Conservation (phyloP, 441 rosid species). For the Pelargonium fulgidum region DNA sequence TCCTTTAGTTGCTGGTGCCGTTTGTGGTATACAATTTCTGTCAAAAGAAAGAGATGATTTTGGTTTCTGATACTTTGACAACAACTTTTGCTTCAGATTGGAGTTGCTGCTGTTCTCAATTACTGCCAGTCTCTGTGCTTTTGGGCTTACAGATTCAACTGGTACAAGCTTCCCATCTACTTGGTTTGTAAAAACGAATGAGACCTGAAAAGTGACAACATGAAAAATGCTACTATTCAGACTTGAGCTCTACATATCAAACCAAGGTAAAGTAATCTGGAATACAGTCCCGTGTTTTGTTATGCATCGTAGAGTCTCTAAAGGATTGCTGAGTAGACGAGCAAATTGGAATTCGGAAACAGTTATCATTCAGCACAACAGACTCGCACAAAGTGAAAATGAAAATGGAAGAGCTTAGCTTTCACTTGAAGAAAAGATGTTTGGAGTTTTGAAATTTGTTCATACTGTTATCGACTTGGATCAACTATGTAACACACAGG, state of each 20-base stretch:
- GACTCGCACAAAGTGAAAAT: too few relatives aligned
- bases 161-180: constrained; percentile 90
- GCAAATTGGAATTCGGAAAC: neutral
- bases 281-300: neutral
- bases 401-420: too few relatives aligned
- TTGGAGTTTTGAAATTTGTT: too few relatives aligned
- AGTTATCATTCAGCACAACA: too few relatives aligned
- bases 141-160: constrained; percentile 45
- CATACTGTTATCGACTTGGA: too few relatives aligned
- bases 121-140: constrained; percentile 26
- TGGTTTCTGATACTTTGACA: constrained; percentile 37
- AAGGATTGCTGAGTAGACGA: neutral
- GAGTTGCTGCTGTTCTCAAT: constrained; percentile 8
- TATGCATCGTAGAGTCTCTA: neutral
- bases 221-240: neutral
- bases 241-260: neutral
- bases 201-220: constrained; percentile 56
- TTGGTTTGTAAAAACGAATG: constrained; percentile 85
- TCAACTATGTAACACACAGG: too few relatives aligned
- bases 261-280: neutral
- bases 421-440: too few relatives aligned
- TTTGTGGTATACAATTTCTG: constrained; percentile 24
- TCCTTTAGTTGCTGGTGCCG: constrained; percentile 24
- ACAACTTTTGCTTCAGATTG: constrained; percentile 23
- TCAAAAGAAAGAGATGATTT: constrained; percentile 27